phyloP scores from a whole-genome alignment of 169 alveolate genomes.

The Plasmodium adleri region DNA sequence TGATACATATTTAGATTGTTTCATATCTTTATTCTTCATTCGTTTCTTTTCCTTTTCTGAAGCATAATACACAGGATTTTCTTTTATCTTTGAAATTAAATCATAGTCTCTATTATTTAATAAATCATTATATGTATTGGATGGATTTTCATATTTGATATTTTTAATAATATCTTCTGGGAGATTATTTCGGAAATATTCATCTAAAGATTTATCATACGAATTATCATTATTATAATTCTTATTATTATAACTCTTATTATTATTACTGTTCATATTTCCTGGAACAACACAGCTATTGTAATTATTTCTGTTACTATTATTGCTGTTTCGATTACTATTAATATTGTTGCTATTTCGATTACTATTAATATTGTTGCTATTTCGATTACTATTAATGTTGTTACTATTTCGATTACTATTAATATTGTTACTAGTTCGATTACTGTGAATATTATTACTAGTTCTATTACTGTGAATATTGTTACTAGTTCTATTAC shows the following conservation, averaged over 20 bases:
- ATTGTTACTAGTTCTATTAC: too few species aligned
- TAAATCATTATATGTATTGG: constrained; percentile 25
- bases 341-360: too few species aligned
- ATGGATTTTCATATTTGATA: constrained; percentile 35
- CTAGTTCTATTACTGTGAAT: not conserved
- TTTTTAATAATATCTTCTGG: constrained; percentile 33
- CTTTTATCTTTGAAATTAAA: constrained; percentile 8
- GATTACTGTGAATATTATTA: not conserved
- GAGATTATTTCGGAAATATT: constrained; percentile 18
- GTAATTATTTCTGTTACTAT: too few species aligned
- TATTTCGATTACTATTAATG: too few species aligned
- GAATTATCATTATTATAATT: too few species aligned
- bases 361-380: too few species aligned
- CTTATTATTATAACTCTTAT: too few species aligned
- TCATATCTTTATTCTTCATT: constrained; percentile 8
- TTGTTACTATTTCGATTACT: too few species aligned
- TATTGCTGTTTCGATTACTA: too few species aligned
- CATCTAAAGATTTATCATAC: constrained; percentile 10
- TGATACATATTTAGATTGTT: not conserved
- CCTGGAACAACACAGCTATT: not conserved
- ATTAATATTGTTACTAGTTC: not conserved
- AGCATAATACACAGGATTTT: not conserved
- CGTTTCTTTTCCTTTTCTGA: not conserved
- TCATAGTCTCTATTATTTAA: constrained; percentile 11
- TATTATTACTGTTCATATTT: not conserved